Evolutionary conservation across 1,139 yeast genomes (phyloP), one percentile per base, ranked within the genome.

Genomic region (Magnusiomyces paraingens): DNA sequence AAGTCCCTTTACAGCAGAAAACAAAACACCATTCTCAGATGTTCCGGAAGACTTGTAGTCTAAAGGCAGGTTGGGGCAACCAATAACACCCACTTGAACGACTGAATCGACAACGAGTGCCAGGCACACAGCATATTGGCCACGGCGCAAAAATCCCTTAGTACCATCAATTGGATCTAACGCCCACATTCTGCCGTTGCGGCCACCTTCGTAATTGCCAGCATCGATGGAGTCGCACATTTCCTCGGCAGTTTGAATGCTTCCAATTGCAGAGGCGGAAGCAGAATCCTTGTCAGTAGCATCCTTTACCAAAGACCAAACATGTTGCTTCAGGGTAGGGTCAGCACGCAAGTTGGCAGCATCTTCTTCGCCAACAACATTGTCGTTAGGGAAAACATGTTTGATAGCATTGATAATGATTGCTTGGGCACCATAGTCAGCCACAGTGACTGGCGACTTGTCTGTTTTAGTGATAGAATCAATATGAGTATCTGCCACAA

Each of bases 91-190:
- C 52, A 93, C 77, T 55, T 84, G 83, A 1, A 89, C 95, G 56
- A 80, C 74, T 12, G 96, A 95, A 64, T 91, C 85, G 47, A 84
- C 94, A 53, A 93, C 83, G 60, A 93, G 74, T 0, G 96, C 97
- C 54, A 93, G 74, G 66, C 99, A 94, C 1, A 93, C 95, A 2
- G 99, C 98, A 70, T 89, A 93, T 69, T 93, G 99, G 58, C 91
- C 98, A 45, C 96, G 95, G 66, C 99, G 78, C 56, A 93, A 74
- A 66, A 93, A 93, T 0, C 99, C 99, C 68, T 91, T 91, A 20
- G 99, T 93, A 15, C 99, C 99, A 67, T 93, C 99, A 59, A 93
- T 91, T 38, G 99, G 99, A 67, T 93, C 99, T 64, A 93, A 73
- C 0, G 98, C 96, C 99, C 99, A 93, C 69, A 87, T 82, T 59